Percentiles rank a stretch among this genome's conserved stretches.
These are phyloP conservation scores for Fraxinus pennsylvanica DNA, from an alignment of 257 asterid genomes.

Conservation along the genomic window DNA sequence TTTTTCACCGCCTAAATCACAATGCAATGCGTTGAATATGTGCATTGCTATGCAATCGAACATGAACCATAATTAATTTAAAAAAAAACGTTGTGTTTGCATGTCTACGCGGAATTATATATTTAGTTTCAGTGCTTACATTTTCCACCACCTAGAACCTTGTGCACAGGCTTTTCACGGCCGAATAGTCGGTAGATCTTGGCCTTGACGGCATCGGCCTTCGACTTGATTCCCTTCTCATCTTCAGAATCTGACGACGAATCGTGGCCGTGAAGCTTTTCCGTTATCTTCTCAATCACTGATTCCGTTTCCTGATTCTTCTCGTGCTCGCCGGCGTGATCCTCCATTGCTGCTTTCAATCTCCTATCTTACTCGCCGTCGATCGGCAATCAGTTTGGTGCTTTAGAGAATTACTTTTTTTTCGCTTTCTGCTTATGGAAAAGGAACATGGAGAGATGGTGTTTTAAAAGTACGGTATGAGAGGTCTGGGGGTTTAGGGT, in stretches of 20 bases:
- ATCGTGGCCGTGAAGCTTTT: conserved; percentile 35
- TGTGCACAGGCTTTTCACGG: conserved; percentile 25
- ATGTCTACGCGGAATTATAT: background rate
- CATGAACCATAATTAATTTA: background rate
- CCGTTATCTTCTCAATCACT: conserved; percentile 42
- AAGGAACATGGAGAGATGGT: background rate
- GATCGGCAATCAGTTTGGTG: background rate
- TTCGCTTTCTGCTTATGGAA: background rate
- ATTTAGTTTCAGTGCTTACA: background rate
- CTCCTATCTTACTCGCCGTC: background rate
- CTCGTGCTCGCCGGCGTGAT: background rate
- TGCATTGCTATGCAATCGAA: background rate
- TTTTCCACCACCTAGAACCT: conserved; percentile 30
- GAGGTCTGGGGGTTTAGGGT: background rate
- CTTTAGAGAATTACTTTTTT: background rate
- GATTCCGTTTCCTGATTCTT: conserved; percentile 26
- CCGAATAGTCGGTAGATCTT: conserved; percentile 26
- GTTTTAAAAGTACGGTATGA: background rate
- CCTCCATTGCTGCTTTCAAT: background rate
- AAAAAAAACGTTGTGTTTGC: background rate
- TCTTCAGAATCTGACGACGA: conserved; percentile 43
- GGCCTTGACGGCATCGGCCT: conserved; percentile 12
- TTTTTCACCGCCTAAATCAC: background rate
- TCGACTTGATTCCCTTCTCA: conserved; percentile 28
- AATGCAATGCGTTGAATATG: background rate